Percentiles rank a stretch among this genome's conserved stretches.
These are phyloP conservation scores for Alternaria dauci DNA, from an alignment of 2,329 filamentous ascomycete species.

Conservation along the genomic window DNA sequence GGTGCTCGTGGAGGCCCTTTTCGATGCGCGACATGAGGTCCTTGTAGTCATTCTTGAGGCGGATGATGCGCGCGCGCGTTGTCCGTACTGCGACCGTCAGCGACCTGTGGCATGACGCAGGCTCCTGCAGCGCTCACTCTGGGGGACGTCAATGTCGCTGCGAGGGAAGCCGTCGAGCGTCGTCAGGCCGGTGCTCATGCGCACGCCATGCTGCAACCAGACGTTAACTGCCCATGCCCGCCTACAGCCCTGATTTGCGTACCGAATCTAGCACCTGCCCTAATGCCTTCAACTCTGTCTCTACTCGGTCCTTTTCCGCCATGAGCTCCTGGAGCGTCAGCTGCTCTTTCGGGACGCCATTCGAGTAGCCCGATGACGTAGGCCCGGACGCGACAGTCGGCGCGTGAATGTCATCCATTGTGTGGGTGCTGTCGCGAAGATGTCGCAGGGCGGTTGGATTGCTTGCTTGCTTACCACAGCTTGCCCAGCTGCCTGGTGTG, in stretches of 20 bases:
- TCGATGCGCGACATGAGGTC: slow-evolving; percentile 85
- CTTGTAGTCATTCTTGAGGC: slow-evolving; percentile 92
- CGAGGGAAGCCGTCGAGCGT: slow-evolving; percentile 92
- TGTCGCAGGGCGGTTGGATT: neutral
- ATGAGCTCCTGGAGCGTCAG: slow-evolving; percentile 82
- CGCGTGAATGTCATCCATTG: slow-evolving; percentile 72
- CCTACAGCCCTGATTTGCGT: slow-evolving; percentile 42
- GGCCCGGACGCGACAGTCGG: slow-evolving; percentile 82
- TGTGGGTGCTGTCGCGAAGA: neutral
- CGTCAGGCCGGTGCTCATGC: slow-evolving; percentile 87
- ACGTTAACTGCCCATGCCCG: slow-evolving; percentile 23
- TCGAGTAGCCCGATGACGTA: slow-evolving; percentile 65
- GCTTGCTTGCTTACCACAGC: neutral
- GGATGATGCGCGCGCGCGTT: slow-evolving; percentile 88
- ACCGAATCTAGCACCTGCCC: slow-evolving; percentile 90
- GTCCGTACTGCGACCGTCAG: slow-evolving; percentile 76
- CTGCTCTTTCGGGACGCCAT: slow-evolving; percentile 68
- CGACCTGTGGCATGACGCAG: slow-evolving; percentile 51
- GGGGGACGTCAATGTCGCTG: slow-evolving; percentile 91
- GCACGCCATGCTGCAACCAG: slow-evolving; percentile 79
- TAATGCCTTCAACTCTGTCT: slow-evolving; percentile 85
- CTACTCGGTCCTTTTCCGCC: slow-evolving; percentile 81
- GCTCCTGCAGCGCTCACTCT: slow-evolving; percentile 67
- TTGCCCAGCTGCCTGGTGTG: neutral
- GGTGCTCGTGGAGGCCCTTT: slow-evolving; percentile 85